Evolutionary conservation across 202 grass and related monocot genomes (phyloP).

Genomic region (Hordeum pubiflorum): DNA sequence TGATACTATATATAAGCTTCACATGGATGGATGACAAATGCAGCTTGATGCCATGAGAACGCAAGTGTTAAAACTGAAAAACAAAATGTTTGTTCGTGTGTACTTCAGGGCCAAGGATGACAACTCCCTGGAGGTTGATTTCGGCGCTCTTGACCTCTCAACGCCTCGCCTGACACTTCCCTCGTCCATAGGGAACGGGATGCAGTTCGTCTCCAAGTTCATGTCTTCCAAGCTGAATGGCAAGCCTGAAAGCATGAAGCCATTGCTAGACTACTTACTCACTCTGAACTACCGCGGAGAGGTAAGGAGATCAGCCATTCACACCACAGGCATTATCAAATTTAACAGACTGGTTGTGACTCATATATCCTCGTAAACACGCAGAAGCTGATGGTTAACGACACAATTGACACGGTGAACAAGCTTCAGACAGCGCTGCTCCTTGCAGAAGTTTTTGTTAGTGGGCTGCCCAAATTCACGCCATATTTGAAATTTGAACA

Average conservation of each 20-base stretch:
- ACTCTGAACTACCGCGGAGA: slow-evolving; percentile 55
- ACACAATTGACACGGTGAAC: slow-evolving; percentile 55
- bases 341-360: background rate
- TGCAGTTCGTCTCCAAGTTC: slow-evolving; percentile 70
- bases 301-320: slow-evolving; percentile 37
- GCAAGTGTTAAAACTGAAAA: background rate
- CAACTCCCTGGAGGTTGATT: slow-evolving; percentile 79
- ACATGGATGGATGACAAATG: background rate
- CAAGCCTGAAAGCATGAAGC: slow-evolving; percentile 59
- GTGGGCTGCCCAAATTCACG: slow-evolving; percentile 59
- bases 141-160: slow-evolving; percentile 67
- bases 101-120: slow-evolving; percentile 80
- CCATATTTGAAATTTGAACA: slow-evolving; percentile 81
- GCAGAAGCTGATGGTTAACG: slow-evolving; percentile 90
- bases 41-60: background rate
- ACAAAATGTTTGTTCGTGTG: background rate
- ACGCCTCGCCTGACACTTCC: slow-evolving; percentile 60
- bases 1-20: background rate
- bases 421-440: slow-evolving; percentile 90
- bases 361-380: slow-evolving; percentile 1
- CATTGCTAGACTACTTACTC: slow-evolving; percentile 74
- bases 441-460: slow-evolving; percentile 64
- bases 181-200: slow-evolving; percentile 76
- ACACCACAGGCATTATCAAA: background rate
- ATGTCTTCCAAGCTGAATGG: slow-evolving; percentile 56